phyloP scores from a whole-genome alignment of 2,329 filamentous ascomycete species.

The Byssochlamys sp. region DNA sequence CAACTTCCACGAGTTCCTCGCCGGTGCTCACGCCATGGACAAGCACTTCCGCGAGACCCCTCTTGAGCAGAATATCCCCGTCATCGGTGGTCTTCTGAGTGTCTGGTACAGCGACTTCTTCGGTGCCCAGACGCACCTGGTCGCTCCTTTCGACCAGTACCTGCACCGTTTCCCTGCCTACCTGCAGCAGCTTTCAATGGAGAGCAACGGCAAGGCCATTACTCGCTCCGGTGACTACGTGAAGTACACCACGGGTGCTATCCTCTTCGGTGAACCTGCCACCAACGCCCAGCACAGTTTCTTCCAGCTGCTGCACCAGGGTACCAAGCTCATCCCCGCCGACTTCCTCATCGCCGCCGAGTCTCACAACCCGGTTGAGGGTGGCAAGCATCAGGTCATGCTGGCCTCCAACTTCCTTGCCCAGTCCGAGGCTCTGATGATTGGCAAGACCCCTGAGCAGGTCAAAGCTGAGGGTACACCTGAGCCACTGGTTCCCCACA shows the following conservation, averaged over 20 bases:
- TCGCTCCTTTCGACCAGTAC: constrained; percentile 98
- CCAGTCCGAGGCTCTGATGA: constrained; percentile 46
- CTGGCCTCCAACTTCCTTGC: constrained; percentile 44
- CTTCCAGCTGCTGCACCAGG: constrained; percentile 98
- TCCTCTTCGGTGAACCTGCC: constrained; percentile 94
- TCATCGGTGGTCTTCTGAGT: constrained; percentile 81
- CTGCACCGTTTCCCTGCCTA: constrained; percentile 98
- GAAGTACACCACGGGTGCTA: constrained; percentile 93
- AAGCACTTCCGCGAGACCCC: constrained; percentile 91
- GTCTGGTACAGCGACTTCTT: constrained; percentile 99
- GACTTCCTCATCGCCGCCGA: constrained; percentile 96
- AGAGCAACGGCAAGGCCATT: constrained; percentile 97
- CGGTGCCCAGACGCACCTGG: constrained; percentile 91
- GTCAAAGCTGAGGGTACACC: constrained; percentile 41
- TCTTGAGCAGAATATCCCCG: constrained; percentile 87
- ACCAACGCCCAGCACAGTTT: constrained; percentile 99
- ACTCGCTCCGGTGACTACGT: constrained; percentile 78
- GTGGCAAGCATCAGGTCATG: constrained; percentile 80
- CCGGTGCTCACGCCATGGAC: constrained; percentile 94
- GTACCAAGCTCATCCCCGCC: constrained; percentile 94
- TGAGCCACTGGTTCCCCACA: constrained; percentile 71
- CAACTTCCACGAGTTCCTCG: constrained; percentile 93
- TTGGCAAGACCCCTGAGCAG: constrained; percentile 40
- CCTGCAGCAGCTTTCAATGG: constrained; percentile 98
- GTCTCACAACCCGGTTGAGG: constrained; percentile 88